These are phyloP conservation scores for Ophiostoma populinum DNA, from an alignment of 2,329 filamentous ascomycete species.

Conservation along the genomic window DNA sequence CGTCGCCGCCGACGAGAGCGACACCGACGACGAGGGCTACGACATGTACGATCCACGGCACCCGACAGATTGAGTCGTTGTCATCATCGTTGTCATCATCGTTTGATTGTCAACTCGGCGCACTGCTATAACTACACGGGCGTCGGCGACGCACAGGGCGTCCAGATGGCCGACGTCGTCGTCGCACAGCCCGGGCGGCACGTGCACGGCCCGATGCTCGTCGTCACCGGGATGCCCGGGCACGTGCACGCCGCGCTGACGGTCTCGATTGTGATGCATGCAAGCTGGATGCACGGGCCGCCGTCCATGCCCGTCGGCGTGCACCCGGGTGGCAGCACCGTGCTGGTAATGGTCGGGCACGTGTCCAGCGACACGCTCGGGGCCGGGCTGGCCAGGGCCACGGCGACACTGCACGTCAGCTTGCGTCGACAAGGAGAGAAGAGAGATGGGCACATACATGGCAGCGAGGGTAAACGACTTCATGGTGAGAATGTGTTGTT, in stretches of 20 bases:
- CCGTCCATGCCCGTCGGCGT: neutral
- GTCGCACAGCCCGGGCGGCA: constrained; percentile 8
- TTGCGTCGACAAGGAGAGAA: too few species aligned
- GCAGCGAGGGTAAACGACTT: too few species aligned
- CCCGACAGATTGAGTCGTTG: constrained; percentile 37
- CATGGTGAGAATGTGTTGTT: too few species aligned
- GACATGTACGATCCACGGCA: constrained; percentile 45
- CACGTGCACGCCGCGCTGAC: constrained; percentile 8
- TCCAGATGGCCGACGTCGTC: neutral
- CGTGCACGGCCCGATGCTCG: constrained; percentile 3
- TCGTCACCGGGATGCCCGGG: constrained; percentile 3
- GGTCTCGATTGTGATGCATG: neutral
- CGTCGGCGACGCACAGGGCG: neutral
- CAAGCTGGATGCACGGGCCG: neutral
- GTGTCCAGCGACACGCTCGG: neutral
- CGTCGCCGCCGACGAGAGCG: constrained; percentile 28
- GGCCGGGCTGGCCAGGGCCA: too few species aligned
- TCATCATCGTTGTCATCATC: neutral
- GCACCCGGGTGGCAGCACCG: constrained; percentile 3
- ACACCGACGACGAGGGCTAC: constrained; percentile 55
- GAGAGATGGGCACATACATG: too few species aligned
- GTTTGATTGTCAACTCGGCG: neutral
- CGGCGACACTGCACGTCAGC: too few species aligned
- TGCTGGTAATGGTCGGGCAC: constrained; percentile 3
- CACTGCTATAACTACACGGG: neutral